These are phyloP conservation scores for Alternaria angustiovoidea DNA, from an alignment of 2,329 filamentous ascomycete species.

Conservation along the genomic window DNA sequence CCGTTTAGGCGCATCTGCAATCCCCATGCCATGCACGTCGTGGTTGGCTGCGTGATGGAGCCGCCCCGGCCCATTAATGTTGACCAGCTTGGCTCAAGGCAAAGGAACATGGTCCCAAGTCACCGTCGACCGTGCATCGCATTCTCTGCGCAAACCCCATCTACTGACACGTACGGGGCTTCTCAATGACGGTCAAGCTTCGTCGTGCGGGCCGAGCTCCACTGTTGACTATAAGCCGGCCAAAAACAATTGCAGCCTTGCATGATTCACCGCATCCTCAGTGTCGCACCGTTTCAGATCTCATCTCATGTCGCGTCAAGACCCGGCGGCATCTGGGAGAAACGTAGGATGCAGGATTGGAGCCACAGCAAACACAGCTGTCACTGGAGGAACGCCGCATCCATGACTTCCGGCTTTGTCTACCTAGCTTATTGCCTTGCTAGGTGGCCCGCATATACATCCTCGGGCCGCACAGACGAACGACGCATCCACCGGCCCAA, in stretches of 20 bases:
- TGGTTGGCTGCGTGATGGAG: constrained; percentile 31
- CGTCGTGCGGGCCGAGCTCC: constrained; percentile 36
- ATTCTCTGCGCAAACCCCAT: constrained; percentile 37
- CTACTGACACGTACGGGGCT: constrained; percentile 27
- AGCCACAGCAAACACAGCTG: constrained; percentile 13
- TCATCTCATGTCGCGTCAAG: constrained; percentile 1
- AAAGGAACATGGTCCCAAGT: constrained; percentile 8
- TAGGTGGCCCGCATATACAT: constrained; percentile 9
- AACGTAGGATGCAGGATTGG: neutral
- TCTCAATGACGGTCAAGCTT: constrained; percentile 21
- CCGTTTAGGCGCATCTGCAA: constrained; percentile 11
- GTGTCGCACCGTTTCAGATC: constrained; percentile 28
- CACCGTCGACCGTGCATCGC: constrained; percentile 30
- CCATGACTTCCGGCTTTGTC: constrained; percentile 19
- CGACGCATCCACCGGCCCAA: constrained; percentile 5
- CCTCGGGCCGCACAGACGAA: constrained; percentile 19
- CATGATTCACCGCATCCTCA: constrained; percentile 11
- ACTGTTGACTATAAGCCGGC: constrained; percentile 26
- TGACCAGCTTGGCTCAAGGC: constrained; percentile 9
- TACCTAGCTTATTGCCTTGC: constrained; percentile 13
- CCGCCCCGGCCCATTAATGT: constrained; percentile 25
- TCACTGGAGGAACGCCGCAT: constrained; percentile 23
- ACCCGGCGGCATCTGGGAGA: neutral
- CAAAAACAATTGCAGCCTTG: constrained; percentile 28
- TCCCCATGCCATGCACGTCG: constrained; percentile 9